A percentile compares a stretch with the other conserved stretches of the same genome.
These are phyloP conservation scores for Escovopsis sp. DNA, from an alignment of 2,329 filamentous ascomycete species.

Conservation along the genomic window DNA sequence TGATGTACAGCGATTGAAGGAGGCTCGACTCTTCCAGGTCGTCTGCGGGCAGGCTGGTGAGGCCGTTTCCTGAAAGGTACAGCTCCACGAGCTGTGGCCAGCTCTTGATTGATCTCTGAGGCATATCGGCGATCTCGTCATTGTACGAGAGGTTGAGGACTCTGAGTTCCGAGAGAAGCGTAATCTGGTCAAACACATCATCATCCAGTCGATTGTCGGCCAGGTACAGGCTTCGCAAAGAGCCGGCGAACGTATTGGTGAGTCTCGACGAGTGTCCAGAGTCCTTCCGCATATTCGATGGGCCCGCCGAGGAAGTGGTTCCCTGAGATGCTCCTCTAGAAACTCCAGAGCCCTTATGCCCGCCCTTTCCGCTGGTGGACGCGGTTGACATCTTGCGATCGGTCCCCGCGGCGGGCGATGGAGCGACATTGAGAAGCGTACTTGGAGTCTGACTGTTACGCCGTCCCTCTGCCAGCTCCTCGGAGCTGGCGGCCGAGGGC, in stretches of 20 bases:
- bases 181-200: constrained; percentile 87
- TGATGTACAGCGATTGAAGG: constrained; percentile 83
- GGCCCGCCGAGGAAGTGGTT: constrained; percentile 27
- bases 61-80: constrained; percentile 87
- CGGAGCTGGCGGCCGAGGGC: constrained; percentile 54
- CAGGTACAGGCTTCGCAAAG: constrained; percentile 69
- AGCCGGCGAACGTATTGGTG: constrained; percentile 75
- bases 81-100: constrained; percentile 86
- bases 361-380: constrained; percentile 63
- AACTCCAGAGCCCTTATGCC: constrained; percentile 72
- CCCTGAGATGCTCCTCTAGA: constrained; percentile 44
- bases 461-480: constrained; percentile 57
- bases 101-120: constrained; percentile 70
- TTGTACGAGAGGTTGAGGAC: constrained; percentile 93
- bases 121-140: constrained; percentile 73
- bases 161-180: constrained; percentile 65
- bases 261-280: constrained; percentile 71
- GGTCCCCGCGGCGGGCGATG: constrained; percentile 48
- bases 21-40: constrained; percentile 83
- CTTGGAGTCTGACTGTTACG: constrained; percentile 76
- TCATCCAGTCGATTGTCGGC: constrained; percentile 92
- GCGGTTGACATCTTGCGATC: constrained; percentile 74
- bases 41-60: constrained; percentile 82
- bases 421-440: constrained; percentile 59
- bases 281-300: constrained; percentile 58